phyloP scores from a whole-genome alignment of 1,284 basidiomycete genomes.

The Rhodotorula sp. region DNA sequence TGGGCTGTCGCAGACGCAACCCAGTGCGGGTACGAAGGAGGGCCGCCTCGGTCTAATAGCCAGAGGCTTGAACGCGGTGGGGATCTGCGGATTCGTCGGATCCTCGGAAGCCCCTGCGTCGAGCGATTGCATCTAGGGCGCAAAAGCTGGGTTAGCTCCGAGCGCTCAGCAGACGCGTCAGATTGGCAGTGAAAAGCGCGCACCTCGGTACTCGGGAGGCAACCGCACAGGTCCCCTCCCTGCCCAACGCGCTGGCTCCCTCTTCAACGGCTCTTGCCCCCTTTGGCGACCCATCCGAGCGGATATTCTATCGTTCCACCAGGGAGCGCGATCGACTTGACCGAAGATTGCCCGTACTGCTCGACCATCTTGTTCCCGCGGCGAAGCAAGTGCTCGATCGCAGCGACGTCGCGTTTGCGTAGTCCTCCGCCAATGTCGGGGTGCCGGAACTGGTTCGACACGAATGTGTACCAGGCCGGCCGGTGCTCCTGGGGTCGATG shows the following conservation, averaged over 20 bases:
- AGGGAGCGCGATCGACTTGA: slow-evolving; percentile 34
- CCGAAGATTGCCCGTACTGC: slow-evolving; percentile 25
- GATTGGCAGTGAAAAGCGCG: no score
- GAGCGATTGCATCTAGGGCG: no score
- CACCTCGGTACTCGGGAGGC: no score
- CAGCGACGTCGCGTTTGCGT: slow-evolving; percentile 38
- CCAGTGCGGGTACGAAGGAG: no score
- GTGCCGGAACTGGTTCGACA: slow-evolving; percentile 43
- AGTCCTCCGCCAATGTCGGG: slow-evolving; percentile 40
- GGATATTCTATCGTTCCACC: slow-evolving; percentile 12
- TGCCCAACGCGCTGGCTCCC: background rate
- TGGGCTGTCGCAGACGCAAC: no score
- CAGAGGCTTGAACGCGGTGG: no score
- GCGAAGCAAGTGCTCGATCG: slow-evolving; percentile 43
- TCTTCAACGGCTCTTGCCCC: slow-evolving; percentile 6
- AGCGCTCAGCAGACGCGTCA: no score
- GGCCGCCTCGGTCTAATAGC: no score
- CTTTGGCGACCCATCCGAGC: slow-evolving; percentile 29
- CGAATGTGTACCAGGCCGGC: slow-evolving; percentile 41
- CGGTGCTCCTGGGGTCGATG: slow-evolving; percentile 33
- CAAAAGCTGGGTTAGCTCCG: no score
- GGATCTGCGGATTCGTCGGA: no score
- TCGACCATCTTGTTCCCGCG: slow-evolving; percentile 44
- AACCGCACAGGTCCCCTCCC: no score
- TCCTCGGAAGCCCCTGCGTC: no score